Evolutionary conservation across 805 yeast genomes (phyloP), one percentile per base, ranked within the genome.

Genomic region (Metschnikowia reukaufii): DNA sequence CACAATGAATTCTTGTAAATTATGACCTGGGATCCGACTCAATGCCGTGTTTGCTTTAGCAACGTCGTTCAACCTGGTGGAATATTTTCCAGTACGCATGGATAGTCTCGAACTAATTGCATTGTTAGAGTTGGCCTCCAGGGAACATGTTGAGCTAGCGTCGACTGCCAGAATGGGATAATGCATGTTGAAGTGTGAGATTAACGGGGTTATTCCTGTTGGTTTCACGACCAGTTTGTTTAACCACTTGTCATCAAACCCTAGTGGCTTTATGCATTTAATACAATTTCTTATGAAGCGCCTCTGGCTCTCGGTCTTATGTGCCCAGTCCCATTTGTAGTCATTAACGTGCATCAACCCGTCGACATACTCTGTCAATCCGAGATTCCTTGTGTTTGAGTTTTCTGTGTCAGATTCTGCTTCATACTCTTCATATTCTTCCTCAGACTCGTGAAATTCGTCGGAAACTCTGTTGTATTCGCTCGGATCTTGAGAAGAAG

Each of bases 191-290:
- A 23, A 45, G 10, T 35, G 31, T 36, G 51, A 48, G 6, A 45
- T 49, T 47, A 50, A 51, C 6, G 68, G 67, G 4, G 67, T 67
- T 56, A 59, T 47, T 4, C 63, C 51, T 2, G 73, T 60, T 2
- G 74, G 72, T 49, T 70, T 70, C 27, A 74, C 70, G 17, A 78
- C 54, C 25, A 68, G 58, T 54, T 71, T 77, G 36, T 80, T 78
- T 18, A 74, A 62, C 86, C 86, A 82, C 7, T 70, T 54, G 36
- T 80, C 82, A 37, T 76, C 79, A 50, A 69, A 68, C 1, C 74
- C 67, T 44, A 82, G 65, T 3, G 83, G 77, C 53, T 72, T 77
- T 20, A 82, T 77, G 52, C 87, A 82, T 39, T 84, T 72, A 29
- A 81, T 59, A 15, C 83, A 74, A 58, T 81, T 81, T 38, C 77